Evolutionary conservation across 1,284 basidiomycete genomes (phyloP).

Genomic region (Fomitopsis betulina): DNA sequence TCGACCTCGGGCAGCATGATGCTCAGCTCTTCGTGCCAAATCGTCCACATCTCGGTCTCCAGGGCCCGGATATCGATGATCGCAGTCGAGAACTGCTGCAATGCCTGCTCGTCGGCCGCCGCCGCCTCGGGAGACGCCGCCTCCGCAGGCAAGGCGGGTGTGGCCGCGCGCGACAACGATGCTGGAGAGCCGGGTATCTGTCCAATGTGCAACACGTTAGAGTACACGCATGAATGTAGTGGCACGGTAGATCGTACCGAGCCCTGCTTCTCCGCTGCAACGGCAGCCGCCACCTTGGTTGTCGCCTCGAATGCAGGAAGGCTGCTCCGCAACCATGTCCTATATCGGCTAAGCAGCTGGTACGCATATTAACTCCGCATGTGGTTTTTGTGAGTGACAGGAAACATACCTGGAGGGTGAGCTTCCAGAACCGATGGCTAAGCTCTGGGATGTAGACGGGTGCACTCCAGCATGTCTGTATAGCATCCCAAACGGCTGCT

Average conservation of each 20-base stretch:
- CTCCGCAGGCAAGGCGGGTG: conserved; percentile 46
- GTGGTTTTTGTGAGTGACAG: background rate
- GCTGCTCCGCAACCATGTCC: conserved; percentile 61
- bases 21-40: conserved; percentile 68
- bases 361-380: background rate
- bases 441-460: conserved; percentile 83
- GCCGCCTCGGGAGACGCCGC: conserved; percentile 46
- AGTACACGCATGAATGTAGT: background rate
- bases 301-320: conserved; percentile 36
- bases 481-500: conserved; percentile 65
- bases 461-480: conserved; percentile 79
- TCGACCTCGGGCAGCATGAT: conserved; percentile 47
- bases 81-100: conserved; percentile 59
- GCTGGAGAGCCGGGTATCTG: conserved; percentile 10
- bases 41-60: conserved; percentile 39
- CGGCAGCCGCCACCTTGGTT: conserved; percentile 25
- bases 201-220: background rate
- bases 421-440: conserved; percentile 80
- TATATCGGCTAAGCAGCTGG: conserved; percentile 77
- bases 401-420: conserved; percentile 73
- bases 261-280: conserved; percentile 33
- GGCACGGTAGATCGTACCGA: background rate
- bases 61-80: conserved; percentile 64
- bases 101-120: conserved; percentile 52
- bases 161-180: conserved; percentile 40